Percentiles rank a stretch among this genome's conserved stretches.
Evolutionary conservation across 1,284 basidiomycete genomes (phyloP).

Genomic region (Inonotus obliquus): DNA sequence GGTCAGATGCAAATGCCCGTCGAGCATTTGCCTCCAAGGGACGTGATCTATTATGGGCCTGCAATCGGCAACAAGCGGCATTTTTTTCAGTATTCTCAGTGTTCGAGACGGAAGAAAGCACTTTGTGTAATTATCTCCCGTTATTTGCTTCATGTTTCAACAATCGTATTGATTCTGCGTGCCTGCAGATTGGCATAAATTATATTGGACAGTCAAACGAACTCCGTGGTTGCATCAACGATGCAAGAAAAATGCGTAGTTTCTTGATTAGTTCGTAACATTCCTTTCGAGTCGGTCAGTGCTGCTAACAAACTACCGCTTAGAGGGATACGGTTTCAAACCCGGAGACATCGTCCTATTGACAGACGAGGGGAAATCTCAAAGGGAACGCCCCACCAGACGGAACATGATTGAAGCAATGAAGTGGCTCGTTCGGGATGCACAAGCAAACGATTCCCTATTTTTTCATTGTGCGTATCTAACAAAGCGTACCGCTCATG

Average conservation of each 20-base stretch:
- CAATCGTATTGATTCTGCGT: not conserved
- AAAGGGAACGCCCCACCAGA: slow-evolving; percentile 61
- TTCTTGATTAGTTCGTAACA: slow-evolving; percentile 64
- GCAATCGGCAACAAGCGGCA: slow-evolving; percentile 1
- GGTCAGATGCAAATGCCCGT: slow-evolving; percentile 13
- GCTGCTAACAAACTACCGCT: not conserved
- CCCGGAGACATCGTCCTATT: slow-evolving; percentile 73
- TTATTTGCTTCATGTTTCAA: not conserved
- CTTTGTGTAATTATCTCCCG: slow-evolving; percentile 11
- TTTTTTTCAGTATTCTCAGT: slow-evolving; percentile 18
- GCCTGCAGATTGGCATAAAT: slow-evolving; percentile 69
- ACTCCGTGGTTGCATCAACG: slow-evolving; percentile 80
- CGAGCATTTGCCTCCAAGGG: slow-evolving; percentile 7
- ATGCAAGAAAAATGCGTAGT: slow-evolving; percentile 63
- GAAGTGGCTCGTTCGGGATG: slow-evolving; percentile 81
- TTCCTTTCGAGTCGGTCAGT: not conserved
- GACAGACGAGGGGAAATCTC: slow-evolving; percentile 60
- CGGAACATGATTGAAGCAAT: slow-evolving; percentile 81
- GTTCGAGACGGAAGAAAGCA: slow-evolving; percentile 18
- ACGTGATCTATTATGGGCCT: slow-evolving; percentile 11
- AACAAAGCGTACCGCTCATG: not conserved
- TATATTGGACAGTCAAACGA: slow-evolving; percentile 61
- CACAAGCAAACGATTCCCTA: slow-evolving; percentile 73
- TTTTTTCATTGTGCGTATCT: slow-evolving; percentile 76
- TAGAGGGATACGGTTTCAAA: slow-evolving; percentile 61